These are phyloP conservation scores for Candolleomyces efflorescens DNA, from an alignment of 768 basidiomycete genomes.

Conservation along the genomic window DNA sequence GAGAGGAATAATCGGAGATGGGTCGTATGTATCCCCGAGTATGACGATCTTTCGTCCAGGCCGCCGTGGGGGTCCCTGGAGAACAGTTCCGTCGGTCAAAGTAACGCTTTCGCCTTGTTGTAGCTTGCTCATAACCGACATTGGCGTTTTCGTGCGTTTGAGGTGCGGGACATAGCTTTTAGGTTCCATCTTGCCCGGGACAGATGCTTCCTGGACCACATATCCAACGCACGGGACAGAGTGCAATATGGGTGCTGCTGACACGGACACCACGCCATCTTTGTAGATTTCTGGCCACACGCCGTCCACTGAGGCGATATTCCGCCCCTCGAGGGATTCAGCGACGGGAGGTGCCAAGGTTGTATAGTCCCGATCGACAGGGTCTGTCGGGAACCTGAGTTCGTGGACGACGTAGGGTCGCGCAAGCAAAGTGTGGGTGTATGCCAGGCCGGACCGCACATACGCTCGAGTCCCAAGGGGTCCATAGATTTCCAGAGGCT, in stretches of 20 bases:
- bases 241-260: constrained; percentile 75
- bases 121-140: constrained; percentile 61
- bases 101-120: constrained; percentile 60
- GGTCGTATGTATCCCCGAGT: constrained; percentile 83
- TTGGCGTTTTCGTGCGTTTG: constrained; percentile 64
- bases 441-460: constrained; percentile 60
- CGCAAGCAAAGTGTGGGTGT: constrained; percentile 66
- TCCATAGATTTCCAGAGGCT: constrained; percentile 84
- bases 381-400: constrained; percentile 61
- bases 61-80: constrained; percentile 62
- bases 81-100: constrained; percentile 67
- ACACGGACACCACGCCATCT: constrained; percentile 54
- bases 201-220: constrained; percentile 62
- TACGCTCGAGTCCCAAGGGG: constrained; percentile 81
- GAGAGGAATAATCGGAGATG: constrained; percentile 57
- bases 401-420: constrained; percentile 80
- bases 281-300: constrained; percentile 65
- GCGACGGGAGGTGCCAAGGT: constrained; percentile 41
- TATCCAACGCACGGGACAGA: constrained; percentile 82
- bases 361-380: constrained; percentile 45
- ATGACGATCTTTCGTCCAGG: constrained; percentile 76
- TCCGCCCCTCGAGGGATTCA: constrained; percentile 58
- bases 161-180: constrained; percentile 62
- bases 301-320: constrained; percentile 57
- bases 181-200: constrained; percentile 77